A percentile compares a stretch with the other conserved stretches of the same genome.
Evolutionary conservation across 2,329 filamentous ascomycete species (phyloP).

Genomic region (Ophiosphaerella herpotricha): DNA sequence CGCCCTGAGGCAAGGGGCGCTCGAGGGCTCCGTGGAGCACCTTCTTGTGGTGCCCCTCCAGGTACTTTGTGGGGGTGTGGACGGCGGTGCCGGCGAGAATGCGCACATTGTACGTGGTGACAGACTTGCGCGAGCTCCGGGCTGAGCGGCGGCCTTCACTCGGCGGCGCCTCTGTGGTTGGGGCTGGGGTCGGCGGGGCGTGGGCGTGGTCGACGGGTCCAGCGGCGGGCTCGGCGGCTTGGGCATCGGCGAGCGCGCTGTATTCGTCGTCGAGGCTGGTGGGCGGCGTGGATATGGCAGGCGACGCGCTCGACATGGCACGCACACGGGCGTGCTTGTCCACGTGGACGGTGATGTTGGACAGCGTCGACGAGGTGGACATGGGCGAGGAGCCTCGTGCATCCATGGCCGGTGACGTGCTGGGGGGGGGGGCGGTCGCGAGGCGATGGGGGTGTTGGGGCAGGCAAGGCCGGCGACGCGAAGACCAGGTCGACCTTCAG

Average conservation of each 20-base stretch:
- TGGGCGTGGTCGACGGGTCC: conserved; percentile 29
- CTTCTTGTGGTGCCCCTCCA: conserved; percentile 45
- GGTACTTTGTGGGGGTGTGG: conserved; percentile 57
- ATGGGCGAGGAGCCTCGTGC: conserved; percentile 42
- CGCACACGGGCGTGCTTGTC: conserved; percentile 37
- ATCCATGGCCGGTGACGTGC: conserved; percentile 34
- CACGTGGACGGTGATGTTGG: conserved; percentile 47
- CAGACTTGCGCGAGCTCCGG: conserved; percentile 61
- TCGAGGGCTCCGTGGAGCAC: conserved; percentile 40
- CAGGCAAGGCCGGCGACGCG: conserved; percentile 39
- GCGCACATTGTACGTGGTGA: conserved; percentile 69
- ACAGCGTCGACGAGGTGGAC: conserved; percentile 49
- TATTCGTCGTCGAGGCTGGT: conserved; percentile 68
- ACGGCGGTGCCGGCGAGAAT: conserved; percentile 65
- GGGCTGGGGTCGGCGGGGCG: conserved; percentile 18
- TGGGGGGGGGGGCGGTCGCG: conserved; percentile 18
- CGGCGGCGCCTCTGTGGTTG: conserved; percentile 13
- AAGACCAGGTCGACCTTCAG: conserved; percentile 26
- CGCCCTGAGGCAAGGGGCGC: conserved; percentile 11
- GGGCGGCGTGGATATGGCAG: conserved; percentile 65
- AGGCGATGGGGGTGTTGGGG: conserved; percentile 15
- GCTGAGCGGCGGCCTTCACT: conserved; percentile 35
- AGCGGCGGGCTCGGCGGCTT: conserved; percentile 28
- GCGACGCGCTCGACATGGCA: conserved; percentile 58
- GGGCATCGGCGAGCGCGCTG: conserved; percentile 55